A percentile compares a stretch with the other conserved stretches of the same genome.
Conservation (phyloP, 2,329 filamentous ascomycete species). For the Penicillium concentricum region DNA sequence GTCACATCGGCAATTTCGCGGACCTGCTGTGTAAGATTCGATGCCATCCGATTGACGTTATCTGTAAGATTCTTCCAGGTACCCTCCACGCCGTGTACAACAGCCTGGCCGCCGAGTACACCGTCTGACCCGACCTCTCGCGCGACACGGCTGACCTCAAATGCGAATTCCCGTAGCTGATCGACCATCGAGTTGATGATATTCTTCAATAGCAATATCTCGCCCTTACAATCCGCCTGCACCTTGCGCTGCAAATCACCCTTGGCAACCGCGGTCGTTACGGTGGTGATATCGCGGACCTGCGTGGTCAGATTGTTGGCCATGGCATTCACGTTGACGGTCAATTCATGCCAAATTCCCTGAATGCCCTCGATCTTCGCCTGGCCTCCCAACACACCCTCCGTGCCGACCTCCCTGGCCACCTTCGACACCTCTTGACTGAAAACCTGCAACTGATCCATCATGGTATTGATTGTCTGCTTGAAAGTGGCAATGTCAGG, state of each 20-base stretch:
- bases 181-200: conserved; percentile 99
- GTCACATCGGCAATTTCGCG: conserved; percentile 94
- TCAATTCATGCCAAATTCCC: conserved; percentile 81
- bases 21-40: conserved; percentile 93
- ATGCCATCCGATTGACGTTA: conserved; percentile 94
- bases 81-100: conserved; percentile 88
- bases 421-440: conserved; percentile 78
- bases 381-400: conserved; percentile 75
- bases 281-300: conserved; percentile 84
- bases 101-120: conserved; percentile 84
- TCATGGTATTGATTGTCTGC: conserved; percentile 83
- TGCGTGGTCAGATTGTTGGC: conserved; percentile 81
- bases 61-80: conserved; percentile 93
- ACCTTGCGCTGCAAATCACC: conserved; percentile 95
- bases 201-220: conserved; percentile 87
- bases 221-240: conserved; percentile 81
- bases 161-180: conserved; percentile 88
- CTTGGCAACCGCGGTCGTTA: conserved; percentile 66
- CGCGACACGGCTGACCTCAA: conserved; percentile 90
- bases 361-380: conserved; percentile 77
- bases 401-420: conserved; percentile 75
- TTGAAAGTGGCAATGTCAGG: conserved; percentile 47
- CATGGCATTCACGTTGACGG: conserved; percentile 81
- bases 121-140: conserved; percentile 93
- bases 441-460: conserved; percentile 75